Evolutionary conservation across 768 basidiomycete genomes (phyloP), one percentile per base, ranked within the genome.

Genomic region (Amyloporia xantha): DNA sequence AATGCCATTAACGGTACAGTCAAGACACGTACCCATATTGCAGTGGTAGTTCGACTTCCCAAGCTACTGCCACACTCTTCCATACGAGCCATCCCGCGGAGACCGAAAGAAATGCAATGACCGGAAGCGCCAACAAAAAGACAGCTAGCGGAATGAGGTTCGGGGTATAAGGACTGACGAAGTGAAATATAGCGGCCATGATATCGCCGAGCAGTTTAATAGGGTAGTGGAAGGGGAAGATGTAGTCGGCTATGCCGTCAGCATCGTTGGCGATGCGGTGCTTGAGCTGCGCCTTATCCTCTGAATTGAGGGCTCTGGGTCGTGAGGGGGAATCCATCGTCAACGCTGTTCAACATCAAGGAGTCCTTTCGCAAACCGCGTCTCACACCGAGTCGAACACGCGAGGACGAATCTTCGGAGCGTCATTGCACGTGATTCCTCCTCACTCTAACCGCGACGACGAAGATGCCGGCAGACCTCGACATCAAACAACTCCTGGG

Each of bases 1-100:
- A 19, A 13, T 39, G 21, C 21, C 9, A 20, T 41, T 15, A 17
- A 38, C 52, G 48, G 36, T n/a, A n/a, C n/a, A n/a, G n/a, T n/a
- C n/a, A n/a, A n/a, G n/a, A 25, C n/a, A 53, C 49, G 61, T 63
- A 90, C 89, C 89, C 89, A 55, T 91, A 92, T 70, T 90, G 86
- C 17, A 92, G 70, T 62, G 81, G 79, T 19, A 89, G 51, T 12
- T 81, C 76, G 10, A 75, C 65, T 50, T 82, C 72, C 90, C 90
- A 92, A 26, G 78, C 74, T 4, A 79, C 75, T 11, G 87, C 83
- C 4, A 81, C 71, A 54, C 69, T 84, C 54, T 70, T 79, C 86
- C 88, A 90, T 3, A 91, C 85, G 43, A 81, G 64, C 68, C 76
- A 81, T 2, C 89, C 89, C 7, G 88, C 82, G 52, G 75, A 73